Base-by-base conservation (phyloP, 2,329 filamentous ascomycete genomes). In the Neonectria hederae region DNA sequence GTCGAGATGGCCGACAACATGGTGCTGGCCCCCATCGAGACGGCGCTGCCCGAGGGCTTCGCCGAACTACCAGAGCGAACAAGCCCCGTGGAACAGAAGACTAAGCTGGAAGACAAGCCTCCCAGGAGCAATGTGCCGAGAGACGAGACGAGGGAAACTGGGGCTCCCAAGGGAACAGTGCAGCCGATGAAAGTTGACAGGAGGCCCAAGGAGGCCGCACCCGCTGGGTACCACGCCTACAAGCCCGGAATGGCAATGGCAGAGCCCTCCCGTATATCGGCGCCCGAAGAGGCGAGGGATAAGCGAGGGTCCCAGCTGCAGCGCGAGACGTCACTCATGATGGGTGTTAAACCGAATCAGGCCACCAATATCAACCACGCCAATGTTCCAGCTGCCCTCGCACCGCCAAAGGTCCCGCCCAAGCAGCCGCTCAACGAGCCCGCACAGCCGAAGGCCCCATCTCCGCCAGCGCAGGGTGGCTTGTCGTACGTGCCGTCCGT, bases 1-100 rank as follows among this genome's bases (percentile, higher is more conserved):
- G 77, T 84, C 4, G 83, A 86, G 69, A 79, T 86, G 66, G 79
- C 76, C 1, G 81, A 80, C 51, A 77, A 77, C 26, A 74, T 75
- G 7, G 68, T 80, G 7, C 69, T 80, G 5, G 77, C 79, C 1
- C 77, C 80, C 0, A 76, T 79, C 21, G 76, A 80, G 64, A 77
- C 75, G 8, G 63, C 70, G 4, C 38, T 63, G 35, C 63, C 72
- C 14, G 66, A 38, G 63, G 73, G 70, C 7, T 67, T 77, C 51
- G 77, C 79, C 24, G 81, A 86, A 73, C 63, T 84, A 26, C 77
- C 81, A 3, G 73, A 77, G 65, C 68, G 78, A 28, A 71, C 72
- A 11, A 75, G 74, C 35, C 72, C 76, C 26, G 58, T 77, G 11
- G 75, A 77, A 22, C 53, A 69, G 13, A 74, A 69, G 63, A 55